A percentile compares a stretch with the other conserved stretches of the same genome.
These are phyloP conservation scores for Stellera chamaejasme DNA, from an alignment of 345 rosid genomes.

Conservation along the genomic window DNA sequence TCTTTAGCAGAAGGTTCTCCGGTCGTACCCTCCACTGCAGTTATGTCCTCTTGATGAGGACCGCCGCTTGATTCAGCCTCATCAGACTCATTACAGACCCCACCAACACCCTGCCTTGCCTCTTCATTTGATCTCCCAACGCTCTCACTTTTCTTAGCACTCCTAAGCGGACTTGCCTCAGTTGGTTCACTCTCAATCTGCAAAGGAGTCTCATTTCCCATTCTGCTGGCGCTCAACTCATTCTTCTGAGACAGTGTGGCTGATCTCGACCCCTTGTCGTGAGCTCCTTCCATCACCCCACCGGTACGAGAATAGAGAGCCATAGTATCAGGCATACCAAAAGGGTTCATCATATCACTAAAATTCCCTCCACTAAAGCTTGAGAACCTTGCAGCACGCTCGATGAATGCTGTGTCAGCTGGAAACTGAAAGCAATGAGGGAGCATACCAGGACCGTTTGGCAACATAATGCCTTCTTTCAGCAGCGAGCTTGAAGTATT, in stretches of 20 bases:
- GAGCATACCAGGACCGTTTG: conserved; percentile 43
- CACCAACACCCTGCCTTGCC: conserved; percentile 47
- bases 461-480: conserved; percentile 52
- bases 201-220: conserved; percentile 41
- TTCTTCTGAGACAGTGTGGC: conserved; percentile 33
- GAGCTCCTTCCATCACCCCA: conserved; percentile 48
- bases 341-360: conserved; percentile 57
- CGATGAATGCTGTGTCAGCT: conserved; percentile 82
- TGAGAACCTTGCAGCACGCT: conserved; percentile 94
- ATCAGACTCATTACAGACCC: conserved; percentile 72
- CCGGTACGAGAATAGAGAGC: conserved; percentile 44
- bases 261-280: conserved; percentile 31
- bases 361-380: conserved; percentile 70
- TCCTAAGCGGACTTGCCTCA: conserved; percentile 37
- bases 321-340: conserved; percentile 47
- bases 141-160: conserved; percentile 34
- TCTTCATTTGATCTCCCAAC: conserved; percentile 43
- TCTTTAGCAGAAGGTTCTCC: conserved; percentile 46
- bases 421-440: conserved; percentile 77
- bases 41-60: conserved; percentile 34
- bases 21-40: conserved; percentile 35
- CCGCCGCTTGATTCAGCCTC: conserved; percentile 76
- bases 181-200: conserved; percentile 27
- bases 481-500: conserved; percentile 48
- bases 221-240: conserved; percentile 37